Evolutionary conservation across 495 filamentous ascomycete species (phyloP).

Genomic region (Tuber umbilicatum): DNA sequence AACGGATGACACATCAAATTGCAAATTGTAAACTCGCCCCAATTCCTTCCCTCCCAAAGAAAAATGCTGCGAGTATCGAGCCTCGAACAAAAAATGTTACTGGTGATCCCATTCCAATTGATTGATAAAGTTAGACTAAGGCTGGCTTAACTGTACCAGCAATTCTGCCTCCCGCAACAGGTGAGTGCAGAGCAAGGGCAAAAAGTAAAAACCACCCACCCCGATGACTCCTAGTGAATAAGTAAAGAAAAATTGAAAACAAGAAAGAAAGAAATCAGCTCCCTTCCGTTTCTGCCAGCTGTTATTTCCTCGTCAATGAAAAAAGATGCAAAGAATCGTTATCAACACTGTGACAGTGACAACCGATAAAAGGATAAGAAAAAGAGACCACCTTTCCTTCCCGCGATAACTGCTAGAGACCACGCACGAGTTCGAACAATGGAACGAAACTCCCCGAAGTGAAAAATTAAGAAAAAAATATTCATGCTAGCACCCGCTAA

Average conservation of each 20-base stretch:
- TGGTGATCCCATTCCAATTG: not conserved
- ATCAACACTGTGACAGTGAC: not conserved
- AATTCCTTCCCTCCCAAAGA: not conserved
- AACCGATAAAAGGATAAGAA: slow-evolving; percentile 37
- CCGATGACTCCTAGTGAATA: slow-evolving; percentile 1
- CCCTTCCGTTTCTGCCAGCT: not conserved
- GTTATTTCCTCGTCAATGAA: slow-evolving; percentile 7
- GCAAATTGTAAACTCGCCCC: not conserved
- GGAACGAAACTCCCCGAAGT: slow-evolving; percentile 57
- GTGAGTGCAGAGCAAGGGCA: not conserved
- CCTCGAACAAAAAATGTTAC: not conserved
- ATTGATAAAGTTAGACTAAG: slow-evolving; percentile 1
- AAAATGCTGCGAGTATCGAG: not conserved
- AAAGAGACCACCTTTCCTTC: slow-evolving; percentile 77
- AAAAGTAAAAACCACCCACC: not conserved
- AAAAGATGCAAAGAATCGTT: slow-evolving; percentile 15
- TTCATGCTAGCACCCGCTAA: slow-evolving; percentile 31
- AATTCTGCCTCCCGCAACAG: not conserved
- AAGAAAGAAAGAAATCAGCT: not conserved
- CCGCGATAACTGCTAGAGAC: slow-evolving; percentile 83
- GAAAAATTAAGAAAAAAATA: slow-evolving; percentile 32
- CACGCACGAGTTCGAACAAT: slow-evolving; percentile 40
- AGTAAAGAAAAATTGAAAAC: not conserved
- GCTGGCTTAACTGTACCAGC: not conserved
- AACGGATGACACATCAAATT: too few species aligned